These are phyloP conservation scores for Geoglossum cookeanum DNA, from an alignment of 2,329 filamentous ascomycete genomes.

Conservation along the genomic window DNA sequence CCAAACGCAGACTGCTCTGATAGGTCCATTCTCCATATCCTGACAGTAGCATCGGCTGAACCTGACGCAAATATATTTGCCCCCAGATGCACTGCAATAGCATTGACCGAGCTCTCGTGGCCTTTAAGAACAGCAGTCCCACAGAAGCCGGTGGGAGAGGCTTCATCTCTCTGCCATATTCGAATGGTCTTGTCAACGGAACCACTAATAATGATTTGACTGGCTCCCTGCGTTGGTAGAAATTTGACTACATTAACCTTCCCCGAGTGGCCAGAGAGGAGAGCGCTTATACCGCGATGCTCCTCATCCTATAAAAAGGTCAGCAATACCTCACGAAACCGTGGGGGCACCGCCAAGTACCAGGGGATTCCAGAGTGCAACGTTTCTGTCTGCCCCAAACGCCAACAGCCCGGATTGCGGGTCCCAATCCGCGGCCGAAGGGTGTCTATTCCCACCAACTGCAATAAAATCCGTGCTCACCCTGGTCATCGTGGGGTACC, in stretches of 20 bases:
- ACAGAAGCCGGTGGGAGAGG: constrained; percentile 18
- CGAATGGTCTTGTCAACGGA: constrained; percentile 62
- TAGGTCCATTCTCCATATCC: constrained; percentile 44
- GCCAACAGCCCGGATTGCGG: constrained; percentile 48
- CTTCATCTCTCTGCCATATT: constrained; percentile 31
- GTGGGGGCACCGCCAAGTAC: constrained; percentile 29
- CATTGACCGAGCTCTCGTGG: constrained; percentile 59
- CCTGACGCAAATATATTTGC: constrained; percentile 35
- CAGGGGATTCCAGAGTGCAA: constrained; percentile 70
- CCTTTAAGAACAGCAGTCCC: constrained; percentile 34
- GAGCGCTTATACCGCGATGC: constrained; percentile 38
- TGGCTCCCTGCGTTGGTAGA: constrained; percentile 33
- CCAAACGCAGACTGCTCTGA: constrained; percentile 16
- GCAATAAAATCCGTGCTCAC: constrained; percentile 36
- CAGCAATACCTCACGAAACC: constrained; percentile 6
- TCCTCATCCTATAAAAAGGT: constrained; percentile 20
- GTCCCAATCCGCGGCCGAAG: constrained; percentile 81
- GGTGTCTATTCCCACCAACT: constrained; percentile 76
- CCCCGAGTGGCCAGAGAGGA: constrained; percentile 61
- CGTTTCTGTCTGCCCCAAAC: constrained; percentile 74
- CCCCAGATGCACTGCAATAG: constrained; percentile 28
- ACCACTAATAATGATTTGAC: constrained; percentile 52
- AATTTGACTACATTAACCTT: constrained; percentile 73
- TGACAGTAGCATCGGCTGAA: constrained; percentile 42
- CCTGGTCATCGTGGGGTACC: constrained; percentile 3